These are phyloP conservation scores for Colletotrichum liriopes DNA, from an alignment of 2,329 filamentous ascomycete species.

Conservation along the genomic window DNA sequence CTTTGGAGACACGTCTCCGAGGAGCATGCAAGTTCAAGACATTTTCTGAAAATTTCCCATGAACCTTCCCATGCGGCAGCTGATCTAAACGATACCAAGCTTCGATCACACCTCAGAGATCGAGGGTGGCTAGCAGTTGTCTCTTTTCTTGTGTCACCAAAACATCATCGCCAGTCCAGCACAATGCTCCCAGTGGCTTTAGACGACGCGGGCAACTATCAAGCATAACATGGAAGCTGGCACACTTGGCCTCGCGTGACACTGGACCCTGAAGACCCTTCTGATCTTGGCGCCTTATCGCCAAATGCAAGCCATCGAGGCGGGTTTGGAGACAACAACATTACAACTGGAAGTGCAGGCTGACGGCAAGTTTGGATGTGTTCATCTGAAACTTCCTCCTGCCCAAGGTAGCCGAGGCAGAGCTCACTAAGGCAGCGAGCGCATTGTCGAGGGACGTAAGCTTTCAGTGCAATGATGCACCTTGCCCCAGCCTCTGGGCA, in stretches of 20 bases:
- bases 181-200: not conserved
- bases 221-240: not conserved
- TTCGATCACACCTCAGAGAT: not conserved
- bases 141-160: not conserved
- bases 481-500: not conserved
- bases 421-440: not conserved
- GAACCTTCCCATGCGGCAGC: not conserved
- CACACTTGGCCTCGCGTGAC: conserved; percentile 17
- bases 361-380: conserved; percentile 3
- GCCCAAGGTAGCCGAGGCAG: not conserved
- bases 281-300: conserved; percentile 5
- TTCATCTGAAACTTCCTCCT: conserved; percentile 34
- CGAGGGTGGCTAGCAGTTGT: not conserved
- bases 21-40: conserved; percentile 16
- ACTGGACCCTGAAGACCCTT: conserved; percentile 24
- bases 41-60: conserved; percentile 10
- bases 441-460: not conserved
- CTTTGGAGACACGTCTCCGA: not conserved
- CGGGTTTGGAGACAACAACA: not conserved
- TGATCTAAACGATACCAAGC: not conserved
- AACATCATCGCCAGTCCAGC: not conserved
- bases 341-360: not conserved
- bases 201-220: not conserved
- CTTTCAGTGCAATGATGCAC: not conserved
- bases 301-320: conserved; percentile 24